Base-by-base conservation (phyloP, 371 early-diverging fungal genomes). In the Mucor racemosus region DNA sequence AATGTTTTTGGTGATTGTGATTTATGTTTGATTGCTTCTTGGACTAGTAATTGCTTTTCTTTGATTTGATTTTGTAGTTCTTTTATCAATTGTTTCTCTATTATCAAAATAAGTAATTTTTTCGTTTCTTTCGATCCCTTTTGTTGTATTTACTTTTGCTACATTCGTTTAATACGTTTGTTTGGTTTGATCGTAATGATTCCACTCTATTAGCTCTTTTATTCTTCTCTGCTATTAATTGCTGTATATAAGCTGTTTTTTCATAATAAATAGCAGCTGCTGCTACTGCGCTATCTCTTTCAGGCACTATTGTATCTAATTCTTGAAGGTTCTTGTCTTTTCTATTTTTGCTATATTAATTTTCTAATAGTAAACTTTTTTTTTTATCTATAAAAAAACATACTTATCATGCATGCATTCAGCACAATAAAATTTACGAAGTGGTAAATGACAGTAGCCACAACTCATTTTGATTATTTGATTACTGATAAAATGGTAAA, bases 351-450 rank as follows among this genome's bases (percentile, higher is more conserved):
- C 3, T 26, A 1, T 26, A 26, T 26, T 26, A 26, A 26, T 26
- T 26, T 26, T 26, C 26, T 26, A 26, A 26, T 26, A 26, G 26
- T 26, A 26, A 26, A 26, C 26, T 26, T 26, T 26, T 26, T 26
- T 26, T 26, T 26, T 26, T 26, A 26, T 26, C 38, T 38, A 38
- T 38, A 9, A 10, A 34, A 14, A 17, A 19, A 31, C 69, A 50
- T 78, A 82, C 83, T 77, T 82, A 58, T 78, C 76, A 55, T 72
- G 67, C n/a, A 82, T 60, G 35, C 83, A 82, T 6, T 60, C 55
- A 26, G 58, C 55, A 58, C 83, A 82, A 26, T 75, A 76, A 64
- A 78, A 76, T 62, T 82, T 78, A 46, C 83, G 80, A 59, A 73
- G 73, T 35, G 60, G 56, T 11, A 76, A 72, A 60, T 73, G 80